Evolutionary conservation across 441 rosid species (phyloP), one percentile per base, ranked within the genome.

Genomic region (Croton laevigatus): DNA sequence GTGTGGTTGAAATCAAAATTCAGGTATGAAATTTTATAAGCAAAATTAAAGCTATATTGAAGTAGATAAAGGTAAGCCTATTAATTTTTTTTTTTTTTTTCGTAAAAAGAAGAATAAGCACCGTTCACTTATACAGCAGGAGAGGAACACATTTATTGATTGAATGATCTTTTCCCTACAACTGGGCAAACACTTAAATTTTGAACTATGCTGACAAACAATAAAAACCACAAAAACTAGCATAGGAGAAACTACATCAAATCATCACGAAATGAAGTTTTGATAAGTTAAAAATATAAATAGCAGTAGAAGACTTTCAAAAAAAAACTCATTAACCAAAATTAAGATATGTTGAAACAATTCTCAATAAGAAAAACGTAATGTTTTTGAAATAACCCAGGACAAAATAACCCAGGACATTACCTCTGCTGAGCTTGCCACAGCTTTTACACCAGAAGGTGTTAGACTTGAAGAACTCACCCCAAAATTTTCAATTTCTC

Each of bases 401-500:
- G 51, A 2, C 42, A 71, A 1, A 27, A 27, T 27, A 27, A 27
- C 32, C 32, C 32, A 27, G 32, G 51, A 2, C 42, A 71, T 48
- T 72, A 85, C 85, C 82, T 82, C 82, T 42, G 16, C 53, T 70
- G 77, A 70, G 73, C 81, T 75, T 3, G 69, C 70, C 64, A 19
- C 55, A 71, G 73, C 67, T 71, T 80, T 81, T 73, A 64, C 86
- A 52, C 57, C 42, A 70, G 70, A 81, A 70, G 70, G 70, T 9
- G 78, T 45, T 27, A 73, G 65, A 67, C 72, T 75, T 0, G 87
- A 73, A 44, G 71, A 73, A 53, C 83, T 66, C 20, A 51, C 44
- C 0, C 70, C 53, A 65, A 62, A 80, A 44, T 77, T 83, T 48
- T 83, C 89, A 57, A 87, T 79, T 74, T 87, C 92, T 60, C 74